Percentiles rank a stretch among this genome's conserved stretches.
Evolutionary conservation across 1,284 basidiomycete species (phyloP).

Genomic region (Uromyces viciae-fabae): DNA sequence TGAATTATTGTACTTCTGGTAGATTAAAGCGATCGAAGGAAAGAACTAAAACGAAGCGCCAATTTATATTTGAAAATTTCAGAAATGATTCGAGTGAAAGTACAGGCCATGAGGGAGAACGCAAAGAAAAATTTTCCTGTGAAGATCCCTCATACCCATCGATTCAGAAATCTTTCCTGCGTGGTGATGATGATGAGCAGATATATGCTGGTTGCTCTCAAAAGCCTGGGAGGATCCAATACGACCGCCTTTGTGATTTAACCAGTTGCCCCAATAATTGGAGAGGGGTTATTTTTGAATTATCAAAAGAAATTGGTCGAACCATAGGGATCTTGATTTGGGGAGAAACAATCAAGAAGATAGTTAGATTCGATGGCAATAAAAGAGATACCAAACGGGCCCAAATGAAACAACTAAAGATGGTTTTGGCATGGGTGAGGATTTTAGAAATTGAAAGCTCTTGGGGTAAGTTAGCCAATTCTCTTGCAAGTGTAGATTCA

Average conservation of each 20-base stretch:
- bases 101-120: background rate
- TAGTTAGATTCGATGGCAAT: background rate
- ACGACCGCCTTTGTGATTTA: slow-evolving; percentile 2
- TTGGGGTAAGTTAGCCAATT: slow-evolving; percentile 37
- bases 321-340: slow-evolving; percentile 5
- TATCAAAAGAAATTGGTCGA: background rate
- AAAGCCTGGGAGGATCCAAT: slow-evolving; percentile 18
- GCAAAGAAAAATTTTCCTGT: background rate
- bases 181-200: slow-evolving; percentile 24
- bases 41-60: background rate
- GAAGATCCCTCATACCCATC: too few relatives aligned
- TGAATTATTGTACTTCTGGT: slow-evolving; percentile 6
- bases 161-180: background rate
- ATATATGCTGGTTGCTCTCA: slow-evolving; percentile 9
- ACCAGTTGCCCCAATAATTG: background rate
- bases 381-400: background rate
- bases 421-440: slow-evolving; percentile 48
- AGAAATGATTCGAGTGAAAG: background rate
- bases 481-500: background rate
- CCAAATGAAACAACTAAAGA: slow-evolving; percentile 30
- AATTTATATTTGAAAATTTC: background rate
- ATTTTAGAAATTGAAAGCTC: slow-evolving; percentile 50
- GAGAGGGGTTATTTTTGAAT: background rate
- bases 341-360: slow-evolving; percentile 30
- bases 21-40: background rate